Conservation (phyloP, 2,329 filamentous ascomycete species). For the Trichoderma hamatum region DNA sequence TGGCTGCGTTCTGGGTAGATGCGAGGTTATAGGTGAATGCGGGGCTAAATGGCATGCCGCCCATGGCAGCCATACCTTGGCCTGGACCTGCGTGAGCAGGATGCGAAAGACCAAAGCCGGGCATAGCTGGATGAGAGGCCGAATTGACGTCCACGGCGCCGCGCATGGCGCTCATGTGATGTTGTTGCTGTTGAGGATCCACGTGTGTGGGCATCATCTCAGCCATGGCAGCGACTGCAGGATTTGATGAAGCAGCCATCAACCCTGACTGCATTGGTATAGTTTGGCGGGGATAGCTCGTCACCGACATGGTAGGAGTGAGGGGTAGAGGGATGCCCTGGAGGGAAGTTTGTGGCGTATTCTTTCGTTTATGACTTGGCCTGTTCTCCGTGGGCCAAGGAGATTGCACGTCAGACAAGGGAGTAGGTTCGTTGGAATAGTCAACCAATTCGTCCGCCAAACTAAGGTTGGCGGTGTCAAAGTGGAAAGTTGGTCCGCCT, state of each 20-base stretch:
- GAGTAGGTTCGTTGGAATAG: constrained; percentile 59
- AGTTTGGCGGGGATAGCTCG: constrained; percentile 43
- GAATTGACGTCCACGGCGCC: constrained; percentile 27
- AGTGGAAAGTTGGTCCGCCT: constrained; percentile 62
- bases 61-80: constrained; percentile 13
- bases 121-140: constrained; percentile 6
- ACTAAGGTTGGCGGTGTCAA: constrained; percentile 75
- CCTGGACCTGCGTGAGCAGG: constrained; percentile 8
- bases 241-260: constrained; percentile 43
- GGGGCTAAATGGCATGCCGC: constrained; percentile 27
- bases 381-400: constrained; percentile 41
- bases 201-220: constrained; percentile 43
- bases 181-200: constrained; percentile 39
- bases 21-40: constrained; percentile 46
- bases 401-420: constrained; percentile 52
- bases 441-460: constrained; percentile 69
- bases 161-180: constrained; percentile 39
- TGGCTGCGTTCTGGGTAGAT: constrained; percentile 28
- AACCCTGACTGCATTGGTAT: constrained; percentile 41
- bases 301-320: constrained; percentile 36
- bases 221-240: constrained; percentile 45
- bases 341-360: constrained; percentile 43
- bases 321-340: constrained; percentile 38
- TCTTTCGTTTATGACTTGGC: constrained; percentile 55
- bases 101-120: constrained; percentile 16